Conservation (phyloP, 495 filamentous ascomycete species). For the Xylaria intraflava region DNA sequence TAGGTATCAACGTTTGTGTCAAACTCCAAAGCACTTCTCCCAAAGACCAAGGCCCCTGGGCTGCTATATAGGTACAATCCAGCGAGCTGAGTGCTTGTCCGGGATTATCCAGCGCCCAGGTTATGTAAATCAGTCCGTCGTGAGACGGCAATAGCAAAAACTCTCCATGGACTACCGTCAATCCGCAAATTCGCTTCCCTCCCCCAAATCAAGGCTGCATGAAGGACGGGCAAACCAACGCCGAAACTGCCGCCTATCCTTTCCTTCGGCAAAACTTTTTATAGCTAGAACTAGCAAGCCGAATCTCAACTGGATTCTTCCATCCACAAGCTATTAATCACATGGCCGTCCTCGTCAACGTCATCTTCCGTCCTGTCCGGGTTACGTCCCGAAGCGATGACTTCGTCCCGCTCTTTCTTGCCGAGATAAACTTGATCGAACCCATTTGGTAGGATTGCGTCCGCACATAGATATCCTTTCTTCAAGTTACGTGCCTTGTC, state of each 20-base stretch:
- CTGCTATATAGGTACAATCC: too few relatives aligned
- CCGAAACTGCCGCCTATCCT: not conserved
- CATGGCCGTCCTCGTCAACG: conserved; percentile 16
- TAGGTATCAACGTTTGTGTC: too few relatives aligned
- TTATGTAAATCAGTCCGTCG: too few relatives aligned
- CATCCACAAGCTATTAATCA: not conserved
- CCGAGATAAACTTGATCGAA: conserved; percentile 46
- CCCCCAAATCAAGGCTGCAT: not conserved
- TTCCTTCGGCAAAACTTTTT: not conserved
- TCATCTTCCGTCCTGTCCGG: conserved; percentile 40
- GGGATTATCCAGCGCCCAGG: too few relatives aligned
- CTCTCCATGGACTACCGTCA: conserved; percentile 4
- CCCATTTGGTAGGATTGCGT: conserved; percentile 34
- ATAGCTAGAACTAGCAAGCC: not conserved
- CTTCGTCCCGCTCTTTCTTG: conserved; percentile 39
- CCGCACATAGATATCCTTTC: conserved; percentile 48
- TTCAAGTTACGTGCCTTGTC: conserved; percentile 64
- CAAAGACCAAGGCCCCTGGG: too few relatives aligned
- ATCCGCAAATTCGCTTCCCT: not conserved
- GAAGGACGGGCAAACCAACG: not conserved
- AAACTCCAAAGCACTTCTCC: too few relatives aligned
- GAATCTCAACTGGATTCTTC: not conserved
- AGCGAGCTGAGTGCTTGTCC: too few relatives aligned
- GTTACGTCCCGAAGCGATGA: conserved; percentile 36
- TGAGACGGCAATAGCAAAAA: not conserved